These are phyloP conservation scores for Lathyrus aphaca DNA, from an alignment of 306 rosid genomes.

Conservation along the genomic window DNA sequence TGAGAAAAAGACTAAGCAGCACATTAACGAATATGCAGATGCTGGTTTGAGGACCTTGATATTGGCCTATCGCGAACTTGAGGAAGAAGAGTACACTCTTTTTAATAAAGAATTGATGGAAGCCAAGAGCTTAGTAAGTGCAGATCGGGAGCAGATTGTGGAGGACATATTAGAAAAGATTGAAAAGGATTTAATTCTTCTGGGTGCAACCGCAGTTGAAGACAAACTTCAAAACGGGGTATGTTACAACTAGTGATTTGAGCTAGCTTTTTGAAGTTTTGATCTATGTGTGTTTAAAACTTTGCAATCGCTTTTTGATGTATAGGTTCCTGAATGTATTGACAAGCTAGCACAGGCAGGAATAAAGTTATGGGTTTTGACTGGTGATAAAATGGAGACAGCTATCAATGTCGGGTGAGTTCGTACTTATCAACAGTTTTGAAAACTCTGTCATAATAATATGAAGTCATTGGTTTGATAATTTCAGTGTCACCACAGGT, in stretches of 20 bases:
- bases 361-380: slow-evolving; percentile 45
- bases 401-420: slow-evolving; percentile 45
- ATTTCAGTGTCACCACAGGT: slow-evolving; percentile 26
- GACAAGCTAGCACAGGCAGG: slow-evolving; percentile 50
- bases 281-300: neutral
- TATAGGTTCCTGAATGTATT: slow-evolving; percentile 47
- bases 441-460: slow-evolving; percentile 4
- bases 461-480: slow-evolving; percentile 22
- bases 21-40: slow-evolving; percentile 45
- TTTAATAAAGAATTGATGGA: slow-evolving; percentile 38
- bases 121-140: slow-evolving; percentile 42
- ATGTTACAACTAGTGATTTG: slow-evolving; percentile 8
- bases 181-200: slow-evolving; percentile 43
- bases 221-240: slow-evolving; percentile 50
- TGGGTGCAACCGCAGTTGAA: slow-evolving; percentile 50
- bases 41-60: slow-evolving; percentile 49
- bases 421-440: slow-evolving; percentile 17
- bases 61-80: slow-evolving; percentile 41
- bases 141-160: slow-evolving; percentile 37
- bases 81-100: slow-evolving; percentile 34
- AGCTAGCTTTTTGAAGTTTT: neutral
- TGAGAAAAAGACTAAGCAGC: slow-evolving; percentile 46
- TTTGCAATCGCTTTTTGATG: neutral
- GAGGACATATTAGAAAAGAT: slow-evolving; percentile 40
- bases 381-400: slow-evolving; percentile 53